Conservation (phyloP, 225 moss, liverwort and hornwort species). For the Antitrichia curtipendula region DNA sequence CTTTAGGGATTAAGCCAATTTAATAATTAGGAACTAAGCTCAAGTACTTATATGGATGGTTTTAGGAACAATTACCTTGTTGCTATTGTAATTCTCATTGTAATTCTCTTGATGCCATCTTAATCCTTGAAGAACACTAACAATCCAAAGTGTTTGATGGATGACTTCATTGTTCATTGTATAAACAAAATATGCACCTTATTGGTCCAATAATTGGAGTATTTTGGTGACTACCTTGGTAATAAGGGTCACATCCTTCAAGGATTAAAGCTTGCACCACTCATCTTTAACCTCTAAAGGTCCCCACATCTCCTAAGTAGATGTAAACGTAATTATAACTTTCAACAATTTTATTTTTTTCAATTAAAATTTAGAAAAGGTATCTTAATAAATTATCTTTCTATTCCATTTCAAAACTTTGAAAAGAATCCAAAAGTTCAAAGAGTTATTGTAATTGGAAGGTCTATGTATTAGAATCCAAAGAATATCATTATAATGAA, state of each 20-base stretch:
- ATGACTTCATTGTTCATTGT: too few relatives aligned
- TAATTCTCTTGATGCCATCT: neutral
- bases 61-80: neutral
- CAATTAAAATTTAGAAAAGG: neutral
- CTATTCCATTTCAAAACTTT: neutral
- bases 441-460: neutral
- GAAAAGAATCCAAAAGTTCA: neutral
- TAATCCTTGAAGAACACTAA: too few relatives aligned
- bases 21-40: neutral
- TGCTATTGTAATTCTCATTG: neutral
- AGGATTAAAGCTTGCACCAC: too few relatives aligned
- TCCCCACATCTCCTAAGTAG: fast-evolving
- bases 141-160: too few relatives aligned
- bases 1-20: too few relatives aligned
- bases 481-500: neutral
- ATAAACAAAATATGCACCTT: too few relatives aligned
- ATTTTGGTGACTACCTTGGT: too few relatives aligned
- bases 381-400: neutral
- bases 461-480: neutral
- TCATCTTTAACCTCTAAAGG: neutral
- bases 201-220: too few relatives aligned
- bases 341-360: neutral
- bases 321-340: neutral
- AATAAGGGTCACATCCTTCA: too few relatives aligned
- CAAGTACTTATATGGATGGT: neutral